phyloP scores from a whole-genome alignment of 2,329 filamentous ascomycete genomes.

The Pseudopyrenochaeta lycopersici region DNA sequence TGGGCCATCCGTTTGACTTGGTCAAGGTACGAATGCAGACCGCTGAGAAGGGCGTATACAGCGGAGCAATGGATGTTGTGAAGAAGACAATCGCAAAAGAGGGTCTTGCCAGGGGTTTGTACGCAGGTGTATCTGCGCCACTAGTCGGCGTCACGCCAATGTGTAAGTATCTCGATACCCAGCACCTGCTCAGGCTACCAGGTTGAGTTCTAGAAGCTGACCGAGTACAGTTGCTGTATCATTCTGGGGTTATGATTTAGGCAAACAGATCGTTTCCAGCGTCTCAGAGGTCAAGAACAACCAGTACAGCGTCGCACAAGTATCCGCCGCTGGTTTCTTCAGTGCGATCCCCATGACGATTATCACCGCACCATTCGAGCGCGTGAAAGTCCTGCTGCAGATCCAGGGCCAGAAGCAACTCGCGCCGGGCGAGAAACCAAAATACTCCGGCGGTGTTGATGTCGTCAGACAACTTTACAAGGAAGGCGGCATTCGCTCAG shows the following conservation, averaged over 20 bases:
- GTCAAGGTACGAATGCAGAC: constrained; percentile 98
- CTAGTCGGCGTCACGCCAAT: constrained; percentile 96
- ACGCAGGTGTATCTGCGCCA: constrained; percentile 96
- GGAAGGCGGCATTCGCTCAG: constrained; percentile 87
- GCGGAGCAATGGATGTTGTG: constrained; percentile 89
- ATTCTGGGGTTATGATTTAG: constrained; percentile 90
- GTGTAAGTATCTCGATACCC: constrained; percentile 72
- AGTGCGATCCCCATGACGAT: constrained; percentile 96
- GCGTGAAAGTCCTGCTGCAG: constrained; percentile 97
- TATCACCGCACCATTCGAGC: constrained; percentile 99
- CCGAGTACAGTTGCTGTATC: constrained; percentile 66
- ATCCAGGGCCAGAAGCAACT: constrained; percentile 92
- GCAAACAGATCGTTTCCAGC: constrained; percentile 83
- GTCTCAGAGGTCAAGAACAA: constrained; percentile 72
- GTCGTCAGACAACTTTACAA: constrained; percentile 93
- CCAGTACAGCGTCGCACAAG: constrained; percentile 82
- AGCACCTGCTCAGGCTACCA: neutral
- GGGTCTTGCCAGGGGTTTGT: constrained; percentile 80
- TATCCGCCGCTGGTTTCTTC: constrained; percentile 91
- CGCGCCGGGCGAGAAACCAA: constrained; percentile 88
- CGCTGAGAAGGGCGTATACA: constrained; percentile 92
- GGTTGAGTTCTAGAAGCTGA: constrained; percentile 12
- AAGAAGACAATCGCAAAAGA: constrained; percentile 87
- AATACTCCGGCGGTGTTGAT: constrained; percentile 86
- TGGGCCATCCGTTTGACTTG: constrained; percentile 94